Base-by-base conservation (phyloP, 2,329 filamentous ascomycete genomes). In the Thelonectria discophora region DNA sequence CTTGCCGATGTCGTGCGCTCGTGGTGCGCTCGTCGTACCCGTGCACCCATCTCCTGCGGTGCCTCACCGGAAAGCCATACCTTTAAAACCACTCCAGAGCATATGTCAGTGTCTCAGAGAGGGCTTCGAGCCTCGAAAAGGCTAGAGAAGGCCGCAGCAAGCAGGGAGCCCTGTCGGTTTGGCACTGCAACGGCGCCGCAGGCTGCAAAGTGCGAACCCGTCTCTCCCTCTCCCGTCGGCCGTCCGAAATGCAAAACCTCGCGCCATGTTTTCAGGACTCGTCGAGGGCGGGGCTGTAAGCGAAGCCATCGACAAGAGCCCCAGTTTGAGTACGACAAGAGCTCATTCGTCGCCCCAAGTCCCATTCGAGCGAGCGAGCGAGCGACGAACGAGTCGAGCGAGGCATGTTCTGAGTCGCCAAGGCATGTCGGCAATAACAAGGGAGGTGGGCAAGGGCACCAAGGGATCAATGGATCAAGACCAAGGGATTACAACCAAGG, bases 231-330 rank as follows among this genome's bases (percentile, higher is more conserved):
- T 56, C 48, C 48, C 21, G 17, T 32, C 21, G 24, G 43, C 48
- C 21, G 17, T 32, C 21, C 34, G 39, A 52, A 61, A 17, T 32
- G 17, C 34, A 49, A 56, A 61, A 39, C 42, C 52, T 56, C 48
- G 58, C 48, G 42, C 58, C 53, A 48, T 56, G 43, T 43, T 27
- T 53, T 61, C 40, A 42, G 32, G 46, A 34, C 52, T 56, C 52
- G 53, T 37, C 42, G 47, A 45, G 15, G 48, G 57, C 43, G 57
- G 50, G 45, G 51, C 50, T 45, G 48, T 37, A 56, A 47, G 53
- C 37, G 43, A 61, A 47, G 49, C 32, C 49, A 42, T 56, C 42
- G 30, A 32, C 11, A 49, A 21, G 47, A 48, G 17, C 53, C 45
- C 53, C 53, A 47, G 34, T 55, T 55, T 8, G 20, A 32, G 11